Percentiles rank a stretch among this genome's conserved stretches.
These are phyloP conservation scores for Naganishia albida DNA, from an alignment of 1,284 basidiomycete genomes.

Conservation along the genomic window DNA sequence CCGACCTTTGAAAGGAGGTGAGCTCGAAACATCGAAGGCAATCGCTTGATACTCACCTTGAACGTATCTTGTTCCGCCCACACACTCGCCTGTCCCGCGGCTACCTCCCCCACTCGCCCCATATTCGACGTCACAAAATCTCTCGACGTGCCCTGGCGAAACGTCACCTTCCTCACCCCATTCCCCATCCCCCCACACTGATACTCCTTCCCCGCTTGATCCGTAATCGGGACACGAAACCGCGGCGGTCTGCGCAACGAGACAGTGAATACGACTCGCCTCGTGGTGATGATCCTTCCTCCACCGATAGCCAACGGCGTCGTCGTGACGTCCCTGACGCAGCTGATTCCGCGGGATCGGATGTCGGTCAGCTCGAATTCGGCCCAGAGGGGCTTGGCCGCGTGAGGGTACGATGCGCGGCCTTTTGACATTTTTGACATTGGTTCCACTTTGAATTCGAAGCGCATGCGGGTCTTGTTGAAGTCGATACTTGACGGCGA, in stretches of 20 bases:
- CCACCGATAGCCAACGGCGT: background rate
- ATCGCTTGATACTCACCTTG: slow-evolving; percentile 13
- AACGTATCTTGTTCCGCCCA: slow-evolving; percentile 29
- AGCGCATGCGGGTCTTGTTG: slow-evolving; percentile 14
- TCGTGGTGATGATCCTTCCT: background rate
- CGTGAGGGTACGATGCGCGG: background rate
- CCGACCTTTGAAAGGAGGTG: slow-evolving; percentile 12
- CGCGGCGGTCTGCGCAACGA: slow-evolving; percentile 28
- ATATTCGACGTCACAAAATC: slow-evolving; percentile 20
- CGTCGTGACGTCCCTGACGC: slow-evolving; percentile 8
- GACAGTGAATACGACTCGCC: slow-evolving; percentile 23
- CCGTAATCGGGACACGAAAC: slow-evolving; percentile 12
- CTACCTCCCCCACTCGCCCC: slow-evolving; percentile 1
- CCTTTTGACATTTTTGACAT: background rate
- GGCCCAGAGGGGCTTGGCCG: background rate
- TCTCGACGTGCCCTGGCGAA: slow-evolving; percentile 17
- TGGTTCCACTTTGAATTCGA: slow-evolving; percentile 19
- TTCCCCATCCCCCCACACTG: background rate
- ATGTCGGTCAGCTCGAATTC: slow-evolving; percentile 25
- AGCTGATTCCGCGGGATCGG: slow-evolving; percentile 26
- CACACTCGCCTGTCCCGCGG: slow-evolving; percentile 9
- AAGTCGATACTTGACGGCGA: background rate
- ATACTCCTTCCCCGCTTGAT: background rate
- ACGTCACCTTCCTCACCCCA: background rate
- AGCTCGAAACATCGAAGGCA: background rate